These are phyloP conservation scores for Penicillium lagena DNA, from an alignment of 495 filamentous ascomycete genomes.

Conservation along the genomic window DNA sequence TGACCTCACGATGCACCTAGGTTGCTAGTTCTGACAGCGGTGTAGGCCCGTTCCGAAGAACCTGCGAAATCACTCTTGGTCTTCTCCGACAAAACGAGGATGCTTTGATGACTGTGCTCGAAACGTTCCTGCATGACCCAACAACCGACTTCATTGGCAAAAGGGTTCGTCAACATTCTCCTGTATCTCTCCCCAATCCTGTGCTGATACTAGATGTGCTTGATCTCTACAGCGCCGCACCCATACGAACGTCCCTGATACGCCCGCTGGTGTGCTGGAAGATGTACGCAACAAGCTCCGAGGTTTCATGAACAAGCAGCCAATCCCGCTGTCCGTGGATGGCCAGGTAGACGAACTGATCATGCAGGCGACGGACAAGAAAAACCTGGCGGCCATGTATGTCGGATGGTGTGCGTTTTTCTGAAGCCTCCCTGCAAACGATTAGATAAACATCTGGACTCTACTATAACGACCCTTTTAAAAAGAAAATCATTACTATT, in stretches of 20 bases:
- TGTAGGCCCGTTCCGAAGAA: conserved; percentile 77
- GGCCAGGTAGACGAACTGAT: conserved; percentile 94
- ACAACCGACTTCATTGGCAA: conserved; percentile 85
- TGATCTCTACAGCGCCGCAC: conserved; percentile 43
- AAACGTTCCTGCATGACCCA: conserved; percentile 94
- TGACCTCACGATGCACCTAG: neutral
- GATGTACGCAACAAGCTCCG: conserved; percentile 80
- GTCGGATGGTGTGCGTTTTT: conserved; percentile 98
- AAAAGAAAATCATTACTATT: no score
- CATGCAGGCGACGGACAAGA: conserved; percentile 69
- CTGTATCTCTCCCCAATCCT: neutral
- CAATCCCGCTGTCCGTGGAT: conserved; percentile 86
- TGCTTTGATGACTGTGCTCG: conserved; percentile 91
- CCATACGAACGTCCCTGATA: conserved; percentile 63
- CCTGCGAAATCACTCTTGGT: conserved; percentile 77
- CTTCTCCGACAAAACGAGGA: conserved; percentile 89
- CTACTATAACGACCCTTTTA: no score
- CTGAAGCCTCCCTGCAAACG: conserved; percentile 30
- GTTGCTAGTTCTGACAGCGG: conserved; percentile 3
- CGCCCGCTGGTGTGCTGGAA: conserved; percentile 85
- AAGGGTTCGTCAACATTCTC: conserved; percentile 40
- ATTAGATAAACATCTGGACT: no score
- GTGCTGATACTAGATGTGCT: neutral
- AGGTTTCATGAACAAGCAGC: conserved; percentile 77
- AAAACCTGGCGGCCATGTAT: conserved; percentile 84